Evolutionary conservation across 192 early-diverging fungal species (phyloP), one percentile per base, ranked within the genome.

Genomic region (Spizellomyces sp.): DNA sequence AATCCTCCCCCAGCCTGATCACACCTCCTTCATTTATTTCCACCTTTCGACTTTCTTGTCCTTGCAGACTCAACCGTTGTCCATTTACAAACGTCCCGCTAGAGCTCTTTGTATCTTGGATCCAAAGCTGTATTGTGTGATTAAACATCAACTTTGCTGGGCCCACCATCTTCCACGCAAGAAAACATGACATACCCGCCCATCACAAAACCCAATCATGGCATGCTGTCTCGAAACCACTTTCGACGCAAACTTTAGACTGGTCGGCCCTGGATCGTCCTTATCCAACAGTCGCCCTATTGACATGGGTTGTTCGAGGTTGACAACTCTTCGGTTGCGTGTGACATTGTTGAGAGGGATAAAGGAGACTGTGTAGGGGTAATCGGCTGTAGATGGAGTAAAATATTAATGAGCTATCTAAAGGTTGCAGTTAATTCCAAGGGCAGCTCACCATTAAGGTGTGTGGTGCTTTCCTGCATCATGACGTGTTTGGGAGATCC

Each of bases 1-100:
- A 80, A 45, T 80, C 79, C 58, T 80, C 79, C 9, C 79, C 79
- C 66, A 80, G 36, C 42, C 62, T 44, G 48, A 80, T 74, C 4
- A 79, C 50, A 44, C 78, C 79, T 0, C 79, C 79, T 8, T 80
- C 67, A 21, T 65, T 48, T 21, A 80, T n/a, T 47, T 80, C 71
- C 17, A 70, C 27, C 21, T 44, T 22, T 21, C 45, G 43, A 57
- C 78, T 79, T 47, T 79, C 75, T 7, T 12, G 15, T 15, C 67
- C 71, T 72, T 79, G 78, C 54, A 70, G 70, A 47, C 72, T 76
- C 41, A 79, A 46, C 19, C 78, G 61, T 41, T 73, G 72, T 12
- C 19, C 50, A 48, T 79, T 79, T 6, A 79, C 21, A 58, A 79
- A 79, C 6, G 76, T 79, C 8, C 78, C 78, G 41, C 67, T 78